Percentiles rank a stretch among this genome's conserved stretches.
Evolutionary conservation across 345 rosid species (phyloP).

Genomic region (Lepidium sativum): DNA sequence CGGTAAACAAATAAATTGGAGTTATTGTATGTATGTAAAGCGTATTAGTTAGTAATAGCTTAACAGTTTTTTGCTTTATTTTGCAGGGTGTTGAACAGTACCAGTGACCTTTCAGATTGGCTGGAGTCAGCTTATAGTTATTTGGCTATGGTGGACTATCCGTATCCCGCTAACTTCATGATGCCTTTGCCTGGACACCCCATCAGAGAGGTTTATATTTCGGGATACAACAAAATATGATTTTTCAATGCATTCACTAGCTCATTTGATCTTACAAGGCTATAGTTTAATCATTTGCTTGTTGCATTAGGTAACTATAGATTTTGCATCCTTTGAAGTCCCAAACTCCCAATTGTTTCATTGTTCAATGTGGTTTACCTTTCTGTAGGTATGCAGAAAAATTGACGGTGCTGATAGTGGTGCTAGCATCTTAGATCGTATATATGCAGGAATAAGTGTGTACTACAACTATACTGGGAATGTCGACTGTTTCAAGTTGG

Average conservation of each 20-base stretch:
- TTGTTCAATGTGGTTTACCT: not conserved
- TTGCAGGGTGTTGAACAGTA: constrained; percentile 56
- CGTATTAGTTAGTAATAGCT: not conserved
- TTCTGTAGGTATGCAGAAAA: constrained; percentile 60
- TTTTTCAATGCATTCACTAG: not conserved
- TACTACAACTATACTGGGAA: constrained; percentile 81
- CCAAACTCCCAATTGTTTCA: not conserved
- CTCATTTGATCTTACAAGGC: too few relatives aligned
- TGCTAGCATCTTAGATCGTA: constrained; percentile 52
- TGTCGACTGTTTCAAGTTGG: constrained; percentile 68
- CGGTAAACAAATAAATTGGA: constrained; percentile 37
- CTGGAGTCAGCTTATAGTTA: constrained; percentile 76
- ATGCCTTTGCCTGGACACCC: constrained; percentile 99
- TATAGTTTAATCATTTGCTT: not conserved
- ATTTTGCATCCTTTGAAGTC: not conserved
- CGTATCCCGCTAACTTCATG: constrained; percentile 67
- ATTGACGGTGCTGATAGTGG: constrained; percentile 53
- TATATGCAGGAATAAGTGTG: constrained; percentile 60
- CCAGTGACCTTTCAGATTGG: constrained; percentile 64
- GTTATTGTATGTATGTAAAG: not conserved
- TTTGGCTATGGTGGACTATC: constrained; percentile 93
- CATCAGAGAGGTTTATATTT: constrained; percentile 60
- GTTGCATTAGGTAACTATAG: not conserved
- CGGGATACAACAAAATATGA: not conserved
- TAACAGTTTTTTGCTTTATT: not conserved